phyloP scores from a whole-genome alignment of 208 protist genomes.

The Leishmania turanica region DNA sequence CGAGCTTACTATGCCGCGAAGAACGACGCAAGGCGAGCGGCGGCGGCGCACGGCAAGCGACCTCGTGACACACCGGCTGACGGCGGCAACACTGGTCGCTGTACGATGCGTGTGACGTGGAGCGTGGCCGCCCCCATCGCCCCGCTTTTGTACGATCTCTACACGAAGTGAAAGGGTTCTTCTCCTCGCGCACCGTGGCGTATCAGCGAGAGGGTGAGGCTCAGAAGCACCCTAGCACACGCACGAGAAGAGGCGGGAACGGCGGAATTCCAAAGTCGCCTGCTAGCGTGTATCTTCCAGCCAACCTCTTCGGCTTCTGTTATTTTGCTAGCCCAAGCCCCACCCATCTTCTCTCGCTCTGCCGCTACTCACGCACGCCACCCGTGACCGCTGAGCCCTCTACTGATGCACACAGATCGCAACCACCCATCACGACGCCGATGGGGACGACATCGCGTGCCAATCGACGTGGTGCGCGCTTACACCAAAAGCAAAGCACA shows the following conservation, averaged over 20 bases:
- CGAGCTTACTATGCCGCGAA: constrained; percentile 17
- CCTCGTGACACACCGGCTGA: background rate
- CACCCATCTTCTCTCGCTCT: background rate
- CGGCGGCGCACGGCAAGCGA: background rate
- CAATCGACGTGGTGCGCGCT: background rate
- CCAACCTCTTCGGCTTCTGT: background rate
- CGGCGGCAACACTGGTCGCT: background rate
- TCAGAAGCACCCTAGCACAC: background rate
- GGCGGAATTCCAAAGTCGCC: background rate
- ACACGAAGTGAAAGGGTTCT: background rate
- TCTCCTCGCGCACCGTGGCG: background rate
- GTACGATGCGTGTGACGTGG: constrained; percentile 32
- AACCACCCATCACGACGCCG: background rate
- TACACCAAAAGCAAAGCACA: too few species aligned
- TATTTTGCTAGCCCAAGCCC: background rate
- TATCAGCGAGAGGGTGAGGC: background rate
- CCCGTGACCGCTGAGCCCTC: background rate
- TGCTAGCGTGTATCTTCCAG: background rate
- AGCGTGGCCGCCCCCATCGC: constrained; percentile 33
- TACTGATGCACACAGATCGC: background rate
- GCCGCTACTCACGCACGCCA: background rate
- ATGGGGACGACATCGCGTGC: background rate
- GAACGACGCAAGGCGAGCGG: background rate
- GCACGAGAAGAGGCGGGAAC: background rate
- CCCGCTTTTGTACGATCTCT: constrained; percentile 9